Conservation (phyloP, 495 filamentous ascomycete species). For the Lindgomyces ingoldianus region DNA sequence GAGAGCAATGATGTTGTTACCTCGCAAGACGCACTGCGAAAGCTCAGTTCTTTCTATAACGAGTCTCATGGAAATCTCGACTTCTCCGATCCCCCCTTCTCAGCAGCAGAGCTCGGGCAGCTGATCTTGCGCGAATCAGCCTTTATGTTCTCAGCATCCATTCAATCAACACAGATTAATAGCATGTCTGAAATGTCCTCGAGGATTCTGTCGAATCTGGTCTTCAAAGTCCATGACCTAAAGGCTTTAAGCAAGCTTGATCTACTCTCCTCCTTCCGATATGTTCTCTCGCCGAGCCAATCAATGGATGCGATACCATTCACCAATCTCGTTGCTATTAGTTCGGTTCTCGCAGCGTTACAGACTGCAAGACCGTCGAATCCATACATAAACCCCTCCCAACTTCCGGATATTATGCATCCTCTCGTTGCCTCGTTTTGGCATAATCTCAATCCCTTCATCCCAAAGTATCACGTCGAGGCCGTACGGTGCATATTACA, state of each 20-base stretch:
- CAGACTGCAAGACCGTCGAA: slow-evolving; percentile 52
- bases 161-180: neutral
- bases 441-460: slow-evolving; percentile 73
- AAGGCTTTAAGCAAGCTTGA: slow-evolving; percentile 9
- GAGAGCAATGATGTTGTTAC: neutral
- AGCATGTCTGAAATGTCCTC: slow-evolving; percentile 24
- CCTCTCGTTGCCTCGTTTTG: slow-evolving; percentile 71
- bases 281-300: slow-evolving; percentile 8
- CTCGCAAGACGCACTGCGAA: slow-evolving; percentile 15
- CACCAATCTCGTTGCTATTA: slow-evolving; percentile 47
- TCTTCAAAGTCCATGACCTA: slow-evolving; percentile 27
- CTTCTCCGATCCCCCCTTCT: slow-evolving; percentile 26
- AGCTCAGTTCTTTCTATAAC: slow-evolving; percentile 28
- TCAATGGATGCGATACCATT: slow-evolving; percentile 18
- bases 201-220: slow-evolving; percentile 24
- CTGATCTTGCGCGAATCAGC: slow-evolving; percentile 19
- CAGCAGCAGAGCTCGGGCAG: slow-evolving; percentile 24
- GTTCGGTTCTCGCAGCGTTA: slow-evolving; percentile 62
- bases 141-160: slow-evolving; percentile 19
- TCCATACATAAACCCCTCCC: slow-evolving; percentile 54
- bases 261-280: slow-evolving; percentile 11
- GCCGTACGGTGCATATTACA: slow-evolving; percentile 83
- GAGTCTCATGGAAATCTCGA: slow-evolving; percentile 35
- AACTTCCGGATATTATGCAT: slow-evolving; percentile 66
- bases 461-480: slow-evolving; percentile 91